These are phyloP conservation scores for Lentinula boryana DNA, from an alignment of 768 basidiomycete genomes.

Conservation along the genomic window DNA sequence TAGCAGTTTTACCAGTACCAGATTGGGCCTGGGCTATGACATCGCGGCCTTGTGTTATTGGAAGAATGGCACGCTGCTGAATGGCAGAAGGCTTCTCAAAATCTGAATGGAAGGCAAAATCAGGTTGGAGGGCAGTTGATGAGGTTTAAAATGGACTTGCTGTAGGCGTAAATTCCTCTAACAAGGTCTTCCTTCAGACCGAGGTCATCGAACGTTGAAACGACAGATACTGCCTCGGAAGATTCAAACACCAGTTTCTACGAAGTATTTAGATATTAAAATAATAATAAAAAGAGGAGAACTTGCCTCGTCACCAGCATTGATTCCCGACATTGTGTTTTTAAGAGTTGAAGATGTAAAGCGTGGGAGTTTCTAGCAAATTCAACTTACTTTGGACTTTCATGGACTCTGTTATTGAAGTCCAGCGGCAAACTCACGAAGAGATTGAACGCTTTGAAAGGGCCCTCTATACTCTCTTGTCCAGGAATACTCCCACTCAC, in stretches of 20 bases:
- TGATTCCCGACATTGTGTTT: slow-evolving; percentile 73
- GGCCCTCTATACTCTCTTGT: slow-evolving; percentile 79
- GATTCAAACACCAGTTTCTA: slow-evolving; percentile 95
- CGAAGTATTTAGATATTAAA: background rate
- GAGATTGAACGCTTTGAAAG: slow-evolving; percentile 91
- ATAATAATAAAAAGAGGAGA: slow-evolving; percentile 15
- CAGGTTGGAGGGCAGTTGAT: background rate
- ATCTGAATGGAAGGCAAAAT: slow-evolving; percentile 29
- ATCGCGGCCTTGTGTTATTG: slow-evolving; percentile 93
- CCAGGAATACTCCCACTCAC: slow-evolving; percentile 57
- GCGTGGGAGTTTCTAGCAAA: slow-evolving; percentile 38
- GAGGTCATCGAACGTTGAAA: slow-evolving; percentile 88
- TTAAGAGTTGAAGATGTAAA: slow-evolving; percentile 45
- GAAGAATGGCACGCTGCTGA: slow-evolving; percentile 95
- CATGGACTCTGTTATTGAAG: slow-evolving; percentile 93
- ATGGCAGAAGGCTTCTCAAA: slow-evolving; percentile 99
- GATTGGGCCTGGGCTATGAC: slow-evolving; percentile 99
- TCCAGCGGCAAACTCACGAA: slow-evolving; percentile 94
- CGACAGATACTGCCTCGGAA: slow-evolving; percentile 83
- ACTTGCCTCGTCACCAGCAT: slow-evolving; percentile 78
- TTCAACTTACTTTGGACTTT: slow-evolving; percentile 6
- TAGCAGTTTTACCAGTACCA: slow-evolving; percentile 99
- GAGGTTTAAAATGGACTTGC: slow-evolving; percentile 35
- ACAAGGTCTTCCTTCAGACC: slow-evolving; percentile 92
- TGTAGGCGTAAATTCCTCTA: slow-evolving; percentile 97